Evolutionary conservation across 345 rosid genomes (phyloP).

Genomic region (Salix purpurea): DNA sequence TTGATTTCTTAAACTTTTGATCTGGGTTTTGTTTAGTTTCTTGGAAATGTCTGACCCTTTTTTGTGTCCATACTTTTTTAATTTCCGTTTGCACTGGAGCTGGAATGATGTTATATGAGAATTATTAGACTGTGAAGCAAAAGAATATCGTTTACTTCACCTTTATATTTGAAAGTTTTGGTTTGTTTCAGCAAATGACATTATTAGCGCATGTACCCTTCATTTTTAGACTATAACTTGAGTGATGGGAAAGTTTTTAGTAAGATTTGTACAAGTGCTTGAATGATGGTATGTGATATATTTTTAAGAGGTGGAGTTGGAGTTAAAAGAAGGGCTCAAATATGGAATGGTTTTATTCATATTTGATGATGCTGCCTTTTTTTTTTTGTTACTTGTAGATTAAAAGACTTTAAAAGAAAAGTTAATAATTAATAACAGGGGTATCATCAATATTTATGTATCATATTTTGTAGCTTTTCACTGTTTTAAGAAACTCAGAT

Average conservation of each 20-base stretch:
- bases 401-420: conserved; percentile 92
- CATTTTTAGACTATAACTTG: background rate
- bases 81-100: background rate
- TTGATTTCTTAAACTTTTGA: background rate
- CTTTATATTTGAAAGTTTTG: background rate
- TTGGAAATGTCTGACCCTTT: background rate
- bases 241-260: background rate
- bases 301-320: background rate
- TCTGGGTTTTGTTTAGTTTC: background rate
- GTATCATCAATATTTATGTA: too few relatives aligned
- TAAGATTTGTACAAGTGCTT: background rate
- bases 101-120: background rate
- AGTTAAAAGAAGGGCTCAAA: background rate
- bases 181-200: background rate
- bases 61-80: background rate
- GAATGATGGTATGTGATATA: background rate
- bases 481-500: too few relatives aligned
- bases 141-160: background rate
- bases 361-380: background rate
- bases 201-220: background rate
- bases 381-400: conserved; percentile 42
- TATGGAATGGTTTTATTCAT: background rate
- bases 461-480: too few relatives aligned
- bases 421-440: too few relatives aligned
- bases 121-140: background rate